phyloP scores from a whole-genome alignment of 225 moss, liverwort and hornwort genomes.

The Pseudoscleropodium purum region DNA sequence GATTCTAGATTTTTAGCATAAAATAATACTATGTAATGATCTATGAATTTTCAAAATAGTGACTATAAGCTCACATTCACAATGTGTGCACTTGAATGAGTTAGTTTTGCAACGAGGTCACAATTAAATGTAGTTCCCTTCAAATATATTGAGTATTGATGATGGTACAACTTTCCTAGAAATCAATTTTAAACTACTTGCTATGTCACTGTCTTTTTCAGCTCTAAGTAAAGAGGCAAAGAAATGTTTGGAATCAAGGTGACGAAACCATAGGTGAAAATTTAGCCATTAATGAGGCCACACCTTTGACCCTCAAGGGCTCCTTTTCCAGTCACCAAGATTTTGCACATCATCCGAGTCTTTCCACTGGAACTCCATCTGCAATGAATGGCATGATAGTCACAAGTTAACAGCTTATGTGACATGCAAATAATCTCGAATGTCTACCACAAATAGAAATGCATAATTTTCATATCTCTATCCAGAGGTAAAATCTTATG shows the following conservation, averaged over 20 bases:
- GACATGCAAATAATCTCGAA: not conserved
- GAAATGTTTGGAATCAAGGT: not conserved
- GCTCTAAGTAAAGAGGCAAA: not conserved
- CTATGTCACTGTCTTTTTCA: not conserved
- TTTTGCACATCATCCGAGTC: constrained; percentile 78
- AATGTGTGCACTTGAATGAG: not conserved
- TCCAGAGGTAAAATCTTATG: not conserved
- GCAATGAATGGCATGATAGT: not conserved
- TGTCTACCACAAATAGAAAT: not conserved
- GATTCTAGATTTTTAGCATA: not conserved
- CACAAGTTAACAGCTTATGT: not conserved
- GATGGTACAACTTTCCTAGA: not conserved
- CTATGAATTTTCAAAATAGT: not conserved
- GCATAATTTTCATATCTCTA: not conserved
- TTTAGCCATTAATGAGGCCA: constrained; percentile 67
- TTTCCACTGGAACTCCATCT: constrained; percentile 97
- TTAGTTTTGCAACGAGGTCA: not conserved
- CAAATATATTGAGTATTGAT: too few relatives aligned
- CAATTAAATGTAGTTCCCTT: too few relatives aligned
- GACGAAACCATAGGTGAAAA: not conserved
- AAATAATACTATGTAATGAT: not conserved
- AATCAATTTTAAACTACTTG: not conserved
- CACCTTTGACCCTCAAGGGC: constrained; percentile 79
- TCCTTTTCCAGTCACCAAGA: constrained; percentile 85
- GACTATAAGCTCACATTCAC: not conserved